Evolutionary conservation across 495 filamentous ascomycete genomes (phyloP).

Genomic region (Neurospora discreta): DNA sequence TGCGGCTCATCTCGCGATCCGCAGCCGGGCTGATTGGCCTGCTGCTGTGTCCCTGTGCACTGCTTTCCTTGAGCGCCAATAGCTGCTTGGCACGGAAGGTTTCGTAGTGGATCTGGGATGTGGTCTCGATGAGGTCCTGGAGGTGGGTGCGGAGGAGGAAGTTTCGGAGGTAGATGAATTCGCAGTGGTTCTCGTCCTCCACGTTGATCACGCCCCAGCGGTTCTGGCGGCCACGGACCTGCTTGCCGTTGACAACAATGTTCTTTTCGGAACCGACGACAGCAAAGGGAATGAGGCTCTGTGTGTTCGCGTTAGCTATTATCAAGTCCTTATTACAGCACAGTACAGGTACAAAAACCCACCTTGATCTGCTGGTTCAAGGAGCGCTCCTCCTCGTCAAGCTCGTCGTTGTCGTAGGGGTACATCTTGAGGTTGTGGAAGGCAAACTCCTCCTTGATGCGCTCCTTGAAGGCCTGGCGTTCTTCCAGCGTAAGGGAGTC

Average conservation of each 20-base stretch:
- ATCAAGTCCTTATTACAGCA: neutral
- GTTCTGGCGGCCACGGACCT: constrained; percentile 96
- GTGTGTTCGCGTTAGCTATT: constrained; percentile 9
- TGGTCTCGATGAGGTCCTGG: constrained; percentile 97
- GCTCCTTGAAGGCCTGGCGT: constrained; percentile 89
- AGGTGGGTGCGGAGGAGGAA: constrained; percentile 95
- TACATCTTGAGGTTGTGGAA: constrained; percentile 99
- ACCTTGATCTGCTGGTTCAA: constrained; percentile 95
- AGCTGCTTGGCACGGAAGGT: constrained; percentile 99
- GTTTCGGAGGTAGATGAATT: constrained; percentile 96
- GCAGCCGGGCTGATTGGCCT: constrained; percentile 90
- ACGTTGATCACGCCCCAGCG: constrained; percentile 99
- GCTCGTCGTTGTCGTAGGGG: constrained; percentile 98
- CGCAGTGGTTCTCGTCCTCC: constrained; percentile 98
- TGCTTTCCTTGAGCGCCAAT: constrained; percentile 94
- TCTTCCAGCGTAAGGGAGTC: constrained; percentile 96
- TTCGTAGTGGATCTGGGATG: constrained; percentile 99
- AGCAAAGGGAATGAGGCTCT: constrained; percentile 94
- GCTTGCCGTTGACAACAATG: constrained; percentile 94
- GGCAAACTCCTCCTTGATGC: constrained; percentile 97
- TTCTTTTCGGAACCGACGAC: constrained; percentile 97
- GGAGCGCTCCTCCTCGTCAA: constrained; percentile 90
- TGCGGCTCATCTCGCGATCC: constrained; percentile 90
- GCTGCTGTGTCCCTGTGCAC: constrained; percentile 75
- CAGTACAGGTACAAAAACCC: constrained; percentile 18